phyloP scores from a whole-genome alignment of 768 basidiomycete species.

The Calocybe gangraenosa region DNA sequence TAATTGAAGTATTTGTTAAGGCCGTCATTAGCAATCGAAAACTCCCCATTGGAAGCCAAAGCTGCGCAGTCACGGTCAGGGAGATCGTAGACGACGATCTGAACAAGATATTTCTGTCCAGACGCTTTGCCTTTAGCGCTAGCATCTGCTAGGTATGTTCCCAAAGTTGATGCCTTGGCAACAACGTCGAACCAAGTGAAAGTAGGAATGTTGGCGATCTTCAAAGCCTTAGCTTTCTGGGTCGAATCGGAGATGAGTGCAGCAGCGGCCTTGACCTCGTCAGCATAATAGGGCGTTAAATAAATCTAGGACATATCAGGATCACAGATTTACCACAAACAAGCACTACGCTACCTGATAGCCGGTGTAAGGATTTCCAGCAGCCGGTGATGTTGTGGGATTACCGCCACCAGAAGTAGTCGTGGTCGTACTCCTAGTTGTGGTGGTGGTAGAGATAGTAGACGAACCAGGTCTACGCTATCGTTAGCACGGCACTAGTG shows the following conservation, averaged over 20 bases:
- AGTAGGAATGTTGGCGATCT: slow-evolving; percentile 54
- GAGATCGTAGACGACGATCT: slow-evolving; percentile 55
- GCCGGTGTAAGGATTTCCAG: slow-evolving; percentile 52
- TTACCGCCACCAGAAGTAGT: slow-evolving; percentile 23
- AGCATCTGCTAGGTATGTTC: slow-evolving; percentile 55
- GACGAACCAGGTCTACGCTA: slow-evolving; percentile 14
- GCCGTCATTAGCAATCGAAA: slow-evolving; percentile 53
- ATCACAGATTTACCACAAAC: not conserved
- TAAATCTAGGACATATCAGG: slow-evolving; percentile 31
- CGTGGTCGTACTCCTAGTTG: slow-evolving; percentile 17
- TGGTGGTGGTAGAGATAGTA: slow-evolving; percentile 16
- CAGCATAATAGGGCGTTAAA: slow-evolving; percentile 52
- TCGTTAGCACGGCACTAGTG: too few relatives aligned
- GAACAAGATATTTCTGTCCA: slow-evolving; percentile 46
- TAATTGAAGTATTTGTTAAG: slow-evolving; percentile 52
- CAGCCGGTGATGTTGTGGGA: slow-evolving; percentile 31
- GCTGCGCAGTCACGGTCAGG: slow-evolving; percentile 68
- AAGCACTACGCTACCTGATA: slow-evolving; percentile 31
- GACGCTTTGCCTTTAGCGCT: slow-evolving; percentile 37
- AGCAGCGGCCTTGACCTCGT: slow-evolving; percentile 49
- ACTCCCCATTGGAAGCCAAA: slow-evolving; percentile 63
- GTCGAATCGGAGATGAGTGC: slow-evolving; percentile 44
- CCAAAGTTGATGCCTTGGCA: slow-evolving; percentile 50
- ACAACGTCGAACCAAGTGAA: slow-evolving; percentile 61
- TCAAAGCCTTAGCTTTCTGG: slow-evolving; percentile 43